phyloP scores from a whole-genome alignment of 805 yeast genomes.

The Pichia kluyveri region DNA sequence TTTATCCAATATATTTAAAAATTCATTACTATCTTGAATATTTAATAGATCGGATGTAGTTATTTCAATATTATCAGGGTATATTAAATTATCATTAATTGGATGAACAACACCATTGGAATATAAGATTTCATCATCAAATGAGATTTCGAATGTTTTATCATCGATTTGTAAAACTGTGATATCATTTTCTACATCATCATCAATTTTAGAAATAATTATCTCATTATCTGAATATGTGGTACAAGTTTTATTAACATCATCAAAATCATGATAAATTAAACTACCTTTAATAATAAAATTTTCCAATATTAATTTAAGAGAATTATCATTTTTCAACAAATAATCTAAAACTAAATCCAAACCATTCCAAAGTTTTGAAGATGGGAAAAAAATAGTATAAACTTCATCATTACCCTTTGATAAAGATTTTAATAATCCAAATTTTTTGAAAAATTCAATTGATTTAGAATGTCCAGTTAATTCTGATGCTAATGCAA shows the following conservation, averaged over 20 bases:
- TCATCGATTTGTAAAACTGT: conserved; percentile 9
- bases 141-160: conserved; percentile 25
- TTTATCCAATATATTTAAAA: conserved; percentile 35
- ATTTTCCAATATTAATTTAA: conserved; percentile 46
- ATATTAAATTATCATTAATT: conserved; percentile 30
- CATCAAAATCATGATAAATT: conserved; percentile 55
- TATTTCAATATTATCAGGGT: conserved; percentile 51
- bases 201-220: background rate
- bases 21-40: conserved; percentile 42
- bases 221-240: conserved; percentile 4
- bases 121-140: conserved; percentile 60
- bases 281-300: conserved; percentile 48
- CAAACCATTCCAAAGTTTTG: conserved; percentile 57
- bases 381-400: conserved; percentile 71
- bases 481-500: conserved; percentile 51
- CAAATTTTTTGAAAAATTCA: conserved; percentile 42
- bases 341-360: conserved; percentile 56
- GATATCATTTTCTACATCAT: conserved; percentile 3
- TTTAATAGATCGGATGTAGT: conserved; percentile 45
- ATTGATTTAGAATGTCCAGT: conserved; percentile 59
- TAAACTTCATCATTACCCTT: conserved; percentile 50
- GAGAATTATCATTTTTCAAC: conserved; percentile 38
- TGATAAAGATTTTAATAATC: conserved; percentile 38
- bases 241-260: conserved; percentile 13
- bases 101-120: conserved; percentile 83